A percentile compares a stretch with the other conserved stretches of the same genome.
Conservation (phyloP, 257 asterid genomes). For the Solanum gandarillasii region DNA sequence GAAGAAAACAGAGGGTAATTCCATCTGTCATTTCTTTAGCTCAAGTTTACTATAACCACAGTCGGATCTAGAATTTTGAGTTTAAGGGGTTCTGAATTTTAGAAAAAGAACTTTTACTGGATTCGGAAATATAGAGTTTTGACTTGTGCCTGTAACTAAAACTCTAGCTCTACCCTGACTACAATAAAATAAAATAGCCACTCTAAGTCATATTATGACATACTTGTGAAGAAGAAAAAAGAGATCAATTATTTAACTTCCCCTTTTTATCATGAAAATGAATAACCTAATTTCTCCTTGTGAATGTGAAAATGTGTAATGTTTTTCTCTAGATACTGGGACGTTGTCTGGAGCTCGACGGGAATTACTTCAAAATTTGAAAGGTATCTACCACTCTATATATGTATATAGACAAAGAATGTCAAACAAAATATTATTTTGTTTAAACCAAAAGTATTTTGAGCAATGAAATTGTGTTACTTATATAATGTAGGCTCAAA, state of each 20-base stretch:
- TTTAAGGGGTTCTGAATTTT: not conserved
- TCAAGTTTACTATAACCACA: not conserved
- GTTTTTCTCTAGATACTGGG: conserved; percentile 40
- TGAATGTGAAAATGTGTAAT: not conserved
- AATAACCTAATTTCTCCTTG: not conserved
- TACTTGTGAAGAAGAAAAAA: not conserved
- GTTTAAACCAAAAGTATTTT: not conserved
- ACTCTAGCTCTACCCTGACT: not conserved
- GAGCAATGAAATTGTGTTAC: not conserved
- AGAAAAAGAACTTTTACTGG: not conserved
- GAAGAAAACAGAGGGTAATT: conserved; percentile 61
- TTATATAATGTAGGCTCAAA: conserved; percentile 34
- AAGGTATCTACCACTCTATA: conserved; percentile 1
- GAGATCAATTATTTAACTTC: not conserved
- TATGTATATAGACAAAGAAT: not conserved
- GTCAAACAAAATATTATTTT: not conserved
- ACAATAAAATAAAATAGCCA: not conserved
- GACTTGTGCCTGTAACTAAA: not conserved
- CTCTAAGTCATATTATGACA: not conserved
- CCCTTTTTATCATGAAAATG: not conserved
- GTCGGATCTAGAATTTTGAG: not conserved
- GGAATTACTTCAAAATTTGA: conserved; percentile 47
- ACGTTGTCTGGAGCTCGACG: conserved; percentile 41
- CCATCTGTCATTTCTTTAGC: not conserved
- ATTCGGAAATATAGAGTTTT: not conserved